These are phyloP conservation scores for Solanum chiquidenum DNA, from an alignment of 257 asterid species.

Conservation along the genomic window DNA sequence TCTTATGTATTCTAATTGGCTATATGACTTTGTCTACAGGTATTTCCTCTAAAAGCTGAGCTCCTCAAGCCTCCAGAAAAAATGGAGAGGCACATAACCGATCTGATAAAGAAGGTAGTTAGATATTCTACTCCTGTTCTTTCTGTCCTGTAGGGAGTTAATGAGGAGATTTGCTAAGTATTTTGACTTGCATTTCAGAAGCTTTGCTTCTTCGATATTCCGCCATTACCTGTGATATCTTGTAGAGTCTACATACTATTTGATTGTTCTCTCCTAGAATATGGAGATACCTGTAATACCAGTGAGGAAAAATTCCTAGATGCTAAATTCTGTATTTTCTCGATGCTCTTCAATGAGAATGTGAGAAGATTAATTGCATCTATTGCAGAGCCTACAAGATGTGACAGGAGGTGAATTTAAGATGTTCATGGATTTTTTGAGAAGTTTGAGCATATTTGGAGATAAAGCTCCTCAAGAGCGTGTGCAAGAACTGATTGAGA, in stretches of 20 bases:
- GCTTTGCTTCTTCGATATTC: not conserved
- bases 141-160: not conserved
- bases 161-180: not conserved
- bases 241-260: not conserved
- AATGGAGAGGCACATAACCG: constrained; percentile 94
- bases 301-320: not conserved
- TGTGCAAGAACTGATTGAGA: constrained; percentile 75
- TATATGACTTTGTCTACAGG: constrained; percentile 29
- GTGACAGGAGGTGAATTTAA: constrained; percentile 95
- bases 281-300: not conserved
- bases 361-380: constrained; percentile 3
- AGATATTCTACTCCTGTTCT: not conserved
- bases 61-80: constrained; percentile 70
- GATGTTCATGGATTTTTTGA: constrained; percentile 84
- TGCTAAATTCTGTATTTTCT: not conserved
- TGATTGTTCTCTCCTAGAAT: not conserved
- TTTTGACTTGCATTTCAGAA: not conserved
- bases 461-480: constrained; percentile 68
- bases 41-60: constrained; percentile 84
- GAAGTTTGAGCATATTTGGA: constrained; percentile 70
- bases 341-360: not conserved
- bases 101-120: constrained; percentile 67
- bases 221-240: not conserved
- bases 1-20: not conserved
- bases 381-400: constrained; percentile 83